phyloP scores from a whole-genome alignment of 768 basidiomycete genomes.

The Lactarius deliciosus region DNA sequence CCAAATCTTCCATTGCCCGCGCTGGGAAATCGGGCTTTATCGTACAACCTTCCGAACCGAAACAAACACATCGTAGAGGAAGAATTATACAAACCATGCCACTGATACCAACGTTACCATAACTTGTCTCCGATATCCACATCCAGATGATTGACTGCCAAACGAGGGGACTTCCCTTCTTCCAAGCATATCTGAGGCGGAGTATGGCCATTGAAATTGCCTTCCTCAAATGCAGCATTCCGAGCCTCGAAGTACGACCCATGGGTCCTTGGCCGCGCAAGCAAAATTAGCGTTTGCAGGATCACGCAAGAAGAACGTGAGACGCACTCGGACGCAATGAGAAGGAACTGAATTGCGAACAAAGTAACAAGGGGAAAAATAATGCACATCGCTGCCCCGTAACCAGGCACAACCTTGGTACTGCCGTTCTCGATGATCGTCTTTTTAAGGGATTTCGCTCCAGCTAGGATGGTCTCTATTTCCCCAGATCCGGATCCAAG shows the following conservation, averaged over 20 bases:
- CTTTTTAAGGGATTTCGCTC: constrained; percentile 42
- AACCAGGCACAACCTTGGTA: constrained; percentile 37
- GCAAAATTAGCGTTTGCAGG: neutral
- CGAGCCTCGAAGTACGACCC: constrained; percentile 74
- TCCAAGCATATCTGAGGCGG: neutral
- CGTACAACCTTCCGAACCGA: neutral
- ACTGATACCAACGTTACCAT: neutral
- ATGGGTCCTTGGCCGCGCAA: constrained; percentile 32
- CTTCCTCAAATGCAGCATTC: constrained; percentile 71
- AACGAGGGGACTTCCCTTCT: neutral
- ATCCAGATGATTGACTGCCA: neutral
- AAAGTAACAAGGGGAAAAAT: constrained; percentile 80
- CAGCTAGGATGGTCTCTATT: constrained; percentile 44
- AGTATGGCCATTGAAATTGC: too few relatives aligned
- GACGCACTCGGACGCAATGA: constrained; percentile 75
- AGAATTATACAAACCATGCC: too few relatives aligned
- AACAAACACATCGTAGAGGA: neutral
- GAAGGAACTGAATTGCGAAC: constrained; percentile 68
- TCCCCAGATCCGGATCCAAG: constrained; percentile 46
- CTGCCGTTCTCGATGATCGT: constrained; percentile 29
- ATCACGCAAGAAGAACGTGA: too few relatives aligned
- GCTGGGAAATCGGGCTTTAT: neutral
- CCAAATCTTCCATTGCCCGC: neutral
- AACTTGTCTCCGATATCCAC: neutral
- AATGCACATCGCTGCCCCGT: constrained; percentile 72